A percentile compares a stretch with the other conserved stretches of the same genome.
phyloP scores from a whole-genome alignment of 2,329 filamentous ascomycete species.

The Ophiocordyceps camponoti-saundersi region DNA sequence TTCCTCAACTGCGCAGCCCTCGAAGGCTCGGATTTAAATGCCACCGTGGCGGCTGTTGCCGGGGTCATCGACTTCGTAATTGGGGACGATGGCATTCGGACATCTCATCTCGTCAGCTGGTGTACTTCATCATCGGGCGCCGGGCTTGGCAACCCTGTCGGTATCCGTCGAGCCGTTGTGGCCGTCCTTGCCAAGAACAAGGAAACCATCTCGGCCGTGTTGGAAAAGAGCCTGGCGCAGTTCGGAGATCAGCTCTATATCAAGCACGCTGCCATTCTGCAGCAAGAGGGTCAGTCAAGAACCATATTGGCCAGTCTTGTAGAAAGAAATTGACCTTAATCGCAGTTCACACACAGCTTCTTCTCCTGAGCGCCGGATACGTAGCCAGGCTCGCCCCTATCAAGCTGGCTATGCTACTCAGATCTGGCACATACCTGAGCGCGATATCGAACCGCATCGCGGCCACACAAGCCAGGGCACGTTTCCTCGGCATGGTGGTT shows the following conservation, averaged over 20 bases:
- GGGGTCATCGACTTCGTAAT: conserved; percentile 35
- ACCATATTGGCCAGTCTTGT: not conserved
- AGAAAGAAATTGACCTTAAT: not conserved
- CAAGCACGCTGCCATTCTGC: conserved; percentile 63
- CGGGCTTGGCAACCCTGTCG: conserved; percentile 44
- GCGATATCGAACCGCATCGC: conserved; percentile 73
- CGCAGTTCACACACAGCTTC: conserved; percentile 58
- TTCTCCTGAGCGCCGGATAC: conserved; percentile 65
- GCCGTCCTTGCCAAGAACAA: conserved; percentile 36
- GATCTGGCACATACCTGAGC: conserved; percentile 57
- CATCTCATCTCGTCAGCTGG: conserved; percentile 43
- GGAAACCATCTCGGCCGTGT: conserved; percentile 32
- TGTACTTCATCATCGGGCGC: conserved; percentile 46
- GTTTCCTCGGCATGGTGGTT: conserved; percentile 77
- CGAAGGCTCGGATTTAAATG: conserved; percentile 13
- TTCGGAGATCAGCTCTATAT: conserved; percentile 84
- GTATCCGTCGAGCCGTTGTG: conserved; percentile 49
- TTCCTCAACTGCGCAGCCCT: conserved; percentile 20
- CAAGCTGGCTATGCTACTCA: conserved; percentile 50
- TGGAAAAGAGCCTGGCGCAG: conserved; percentile 52
- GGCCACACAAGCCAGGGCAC: conserved; percentile 54
- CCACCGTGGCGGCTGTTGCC: conserved; percentile 37
- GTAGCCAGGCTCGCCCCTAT: conserved; percentile 48
- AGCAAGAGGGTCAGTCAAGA: conserved; percentile 57
- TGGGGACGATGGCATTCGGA: conserved; percentile 27